Base-by-base conservation (phyloP, 2,329 filamentous ascomycete genomes). In the Whalleya microplaca region DNA sequence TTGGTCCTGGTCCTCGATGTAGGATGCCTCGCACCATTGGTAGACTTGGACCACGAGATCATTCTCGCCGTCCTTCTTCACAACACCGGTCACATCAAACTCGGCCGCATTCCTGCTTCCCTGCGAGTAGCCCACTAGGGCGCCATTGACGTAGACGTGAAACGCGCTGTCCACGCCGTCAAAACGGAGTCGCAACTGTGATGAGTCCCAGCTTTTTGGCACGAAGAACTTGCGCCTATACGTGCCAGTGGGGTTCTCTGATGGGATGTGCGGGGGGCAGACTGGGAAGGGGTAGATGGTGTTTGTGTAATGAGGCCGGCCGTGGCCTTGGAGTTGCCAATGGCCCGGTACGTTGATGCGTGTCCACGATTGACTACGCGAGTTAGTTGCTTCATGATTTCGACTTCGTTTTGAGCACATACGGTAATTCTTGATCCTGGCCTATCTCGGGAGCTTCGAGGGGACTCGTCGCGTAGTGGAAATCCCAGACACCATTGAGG, bases 281-380 rank as follows among this genome's bases (percentile, higher is more conserved):
- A 85, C 82, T 0, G 86, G 86, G 66, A 88, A 88, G 0, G 86
- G 88, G 59, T 84, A 91, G 49, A 83, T 77, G 48, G 87, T 76
- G 60, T 91, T 91, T 9, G 87, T 90, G 66, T 91, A 91, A 48
- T 89, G 85, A 1, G 88, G 88, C 9, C 80, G 76, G 2, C 87
- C 88, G 62, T 84, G 84, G 14, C 87, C 87, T 65, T 89, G 83
- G 1, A 88, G 75, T 70, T 91, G 88, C 88, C 88, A 91, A 75
- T 86, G 85, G 14, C 85, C 84, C 0, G 87, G 88, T 0, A 91
- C 88, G 6, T 37, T 16, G 4, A 37, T 37, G 14, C 9, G 32
- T 16, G 32, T 16, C 32, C 32, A 37, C 10, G 32, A 7, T 3
- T 37, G 32, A 14, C 32, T 37, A 16, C 32, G 7, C 10, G 10